These are phyloP conservation scores for Septoria linicola DNA, from an alignment of 2,329 filamentous ascomycete species.

Conservation along the genomic window DNA sequence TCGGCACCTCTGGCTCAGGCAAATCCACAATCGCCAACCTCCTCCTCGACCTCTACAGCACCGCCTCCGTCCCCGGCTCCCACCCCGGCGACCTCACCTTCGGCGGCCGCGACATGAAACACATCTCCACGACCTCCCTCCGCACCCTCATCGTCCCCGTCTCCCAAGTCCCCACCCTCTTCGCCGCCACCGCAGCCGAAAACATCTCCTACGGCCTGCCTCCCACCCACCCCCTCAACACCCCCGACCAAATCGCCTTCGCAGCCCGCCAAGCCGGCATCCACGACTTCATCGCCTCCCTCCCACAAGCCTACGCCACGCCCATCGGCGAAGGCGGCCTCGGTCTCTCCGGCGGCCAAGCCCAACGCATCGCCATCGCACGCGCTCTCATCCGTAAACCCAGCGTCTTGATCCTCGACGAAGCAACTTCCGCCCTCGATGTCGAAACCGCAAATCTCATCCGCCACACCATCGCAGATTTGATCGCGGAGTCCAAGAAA, in stretches of 20 bases:
- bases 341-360: conserved; percentile 74
- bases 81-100: conserved; percentile 55
- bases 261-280: conserved; percentile 62
- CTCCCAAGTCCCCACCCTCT: conserved; percentile 70
- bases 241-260: conserved; percentile 46
- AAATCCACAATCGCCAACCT: conserved; percentile 82
- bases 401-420: conserved; percentile 75
- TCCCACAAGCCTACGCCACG: conserved; percentile 71
- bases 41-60: conserved; percentile 74
- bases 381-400: conserved; percentile 72
- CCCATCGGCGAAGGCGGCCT: conserved; percentile 74
- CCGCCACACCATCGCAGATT: conserved; percentile 57
- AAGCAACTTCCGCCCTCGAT: conserved; percentile 82
- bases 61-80: conserved; percentile 42
- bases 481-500: conserved; percentile 45
- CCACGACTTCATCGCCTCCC: conserved; percentile 70
- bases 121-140: conserved; percentile 61
- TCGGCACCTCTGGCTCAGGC: conserved; percentile 82
- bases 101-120: conserved; percentile 55
- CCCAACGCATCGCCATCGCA: conserved; percentile 78
- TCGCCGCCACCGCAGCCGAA: conserved; percentile 71
- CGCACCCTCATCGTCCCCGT: conserved; percentile 66
- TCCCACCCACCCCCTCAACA: conserved; percentile 53
- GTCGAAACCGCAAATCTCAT: conserved; percentile 64
- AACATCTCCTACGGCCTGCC: conserved; percentile 82